Conservation (phyloP, 345 rosid species). For the Syzygium aqueum region DNA sequence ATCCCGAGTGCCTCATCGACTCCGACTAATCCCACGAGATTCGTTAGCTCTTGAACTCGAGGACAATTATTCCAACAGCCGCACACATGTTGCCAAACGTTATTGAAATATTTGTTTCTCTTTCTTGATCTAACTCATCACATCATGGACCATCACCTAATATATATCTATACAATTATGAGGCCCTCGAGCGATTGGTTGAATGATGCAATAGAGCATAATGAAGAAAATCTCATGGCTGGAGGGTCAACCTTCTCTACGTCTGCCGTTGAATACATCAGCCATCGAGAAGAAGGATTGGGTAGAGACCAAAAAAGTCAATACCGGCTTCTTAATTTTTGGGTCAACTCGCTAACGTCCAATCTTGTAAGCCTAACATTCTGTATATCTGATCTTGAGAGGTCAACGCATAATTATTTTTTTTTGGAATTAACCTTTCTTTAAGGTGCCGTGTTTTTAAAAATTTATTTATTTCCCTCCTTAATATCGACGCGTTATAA, state of each 20-base stretch:
- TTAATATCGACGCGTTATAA: not conserved
- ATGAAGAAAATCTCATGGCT: not conserved
- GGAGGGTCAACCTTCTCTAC: not conserved
- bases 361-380: not conserved
- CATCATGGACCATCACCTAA: conserved; percentile 2
- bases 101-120: not conserved
- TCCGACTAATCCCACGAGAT: not conserved
- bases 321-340: not conserved
- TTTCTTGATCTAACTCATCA: not conserved
- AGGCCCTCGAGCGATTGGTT: not conserved
- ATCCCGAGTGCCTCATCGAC: not conserved
- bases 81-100: not conserved
- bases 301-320: not conserved
- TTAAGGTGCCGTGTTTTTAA: not conserved
- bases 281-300: conserved; percentile 1
- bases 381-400: not conserved
- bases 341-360: not conserved
- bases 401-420: not conserved
- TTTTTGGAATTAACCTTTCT: not conserved
- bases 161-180: not conserved
- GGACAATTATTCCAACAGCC: not conserved
- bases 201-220: not conserved
- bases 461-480: not conserved
- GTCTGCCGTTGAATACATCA: not conserved
- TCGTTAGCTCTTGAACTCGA: not conserved